Conservation (phyloP, 2,329 filamentous ascomycete species). For the Colletotrichum noveboracense region DNA sequence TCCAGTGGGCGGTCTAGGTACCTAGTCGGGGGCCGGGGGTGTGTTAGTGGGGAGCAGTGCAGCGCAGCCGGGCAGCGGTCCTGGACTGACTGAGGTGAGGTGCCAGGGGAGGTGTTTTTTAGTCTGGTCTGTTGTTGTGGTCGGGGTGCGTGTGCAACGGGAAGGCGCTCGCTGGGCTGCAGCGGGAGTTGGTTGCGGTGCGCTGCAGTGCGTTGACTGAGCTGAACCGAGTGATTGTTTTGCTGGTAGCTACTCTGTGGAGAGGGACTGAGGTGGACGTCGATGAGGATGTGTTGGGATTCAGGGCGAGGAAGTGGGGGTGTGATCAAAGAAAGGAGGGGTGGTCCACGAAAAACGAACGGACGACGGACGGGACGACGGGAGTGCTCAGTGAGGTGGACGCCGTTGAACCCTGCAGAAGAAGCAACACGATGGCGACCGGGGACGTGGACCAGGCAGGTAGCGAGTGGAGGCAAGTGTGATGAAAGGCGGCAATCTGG, state of each 20-base stretch:
- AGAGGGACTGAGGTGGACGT: not conserved
- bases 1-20: not conserved
- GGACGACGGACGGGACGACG: not conserved
- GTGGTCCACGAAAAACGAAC: not conserved
- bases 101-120: not conserved
- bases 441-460: not conserved
- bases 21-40: constrained; percentile 1
- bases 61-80: not conserved
- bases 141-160: not conserved
- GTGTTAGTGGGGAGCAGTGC: not conserved
- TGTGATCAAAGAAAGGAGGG: not conserved
- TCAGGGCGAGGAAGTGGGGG: not conserved
- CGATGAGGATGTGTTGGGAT: not conserved
- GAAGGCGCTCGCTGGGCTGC: not conserved
- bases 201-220: not conserved
- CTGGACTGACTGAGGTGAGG: not conserved
- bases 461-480: constrained; percentile 6
- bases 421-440: not conserved
- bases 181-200: not conserved
- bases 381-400: not conserved
- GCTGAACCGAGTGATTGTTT: not conserved
- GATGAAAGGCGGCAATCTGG: constrained; percentile 6
- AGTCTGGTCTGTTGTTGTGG: not conserved
- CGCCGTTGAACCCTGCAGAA: not conserved
- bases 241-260: not conserved